Evolutionary conservation across 257 asterid species (phyloP).

Genomic region (Sherardia arvensis): DNA sequence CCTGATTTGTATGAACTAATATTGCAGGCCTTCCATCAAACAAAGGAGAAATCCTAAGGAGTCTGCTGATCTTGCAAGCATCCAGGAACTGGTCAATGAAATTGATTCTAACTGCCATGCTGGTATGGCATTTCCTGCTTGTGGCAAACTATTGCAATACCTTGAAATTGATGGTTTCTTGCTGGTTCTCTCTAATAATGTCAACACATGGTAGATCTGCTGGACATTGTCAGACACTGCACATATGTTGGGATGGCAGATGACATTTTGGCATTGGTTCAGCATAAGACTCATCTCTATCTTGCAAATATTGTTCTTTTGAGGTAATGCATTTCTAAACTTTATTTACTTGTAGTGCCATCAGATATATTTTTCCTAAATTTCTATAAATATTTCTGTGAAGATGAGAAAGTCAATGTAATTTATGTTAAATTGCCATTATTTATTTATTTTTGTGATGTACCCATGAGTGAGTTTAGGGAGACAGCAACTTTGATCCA

Average conservation of each 20-base stretch:
- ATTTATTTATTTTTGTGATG: not conserved
- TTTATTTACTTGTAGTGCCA: not conserved
- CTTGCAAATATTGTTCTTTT: constrained; percentile 80
- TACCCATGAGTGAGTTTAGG: not conserved
- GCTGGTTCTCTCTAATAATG: constrained; percentile 2
- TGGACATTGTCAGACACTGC: constrained; percentile 74
- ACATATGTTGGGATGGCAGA: constrained; percentile 95
- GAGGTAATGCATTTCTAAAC: constrained; percentile 38
- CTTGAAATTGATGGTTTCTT: not conserved
- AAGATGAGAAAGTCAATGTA: not conserved
- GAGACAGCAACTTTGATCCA: not conserved
- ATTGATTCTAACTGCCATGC: constrained; percentile 64
- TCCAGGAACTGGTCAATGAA: constrained; percentile 71
- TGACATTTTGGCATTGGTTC: constrained; percentile 73
- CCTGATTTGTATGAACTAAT: not conserved
- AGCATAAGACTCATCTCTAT: constrained; percentile 80
- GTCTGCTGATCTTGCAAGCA: constrained; percentile 87
- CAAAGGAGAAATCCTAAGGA: constrained; percentile 85
- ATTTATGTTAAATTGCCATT: not conserved
- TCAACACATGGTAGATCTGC: constrained; percentile 41
- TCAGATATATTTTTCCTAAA: not conserved
- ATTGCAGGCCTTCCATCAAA: constrained; percentile 66
- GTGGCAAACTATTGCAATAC: not conserved
- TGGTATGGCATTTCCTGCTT: constrained; percentile 29
- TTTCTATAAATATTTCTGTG: not conserved